Percentiles rank a stretch among this genome's conserved stretches.
Evolutionary conservation across 2,329 filamentous ascomycete genomes (phyloP).

Genomic region (Paraconiothyrium brasiliense): DNA sequence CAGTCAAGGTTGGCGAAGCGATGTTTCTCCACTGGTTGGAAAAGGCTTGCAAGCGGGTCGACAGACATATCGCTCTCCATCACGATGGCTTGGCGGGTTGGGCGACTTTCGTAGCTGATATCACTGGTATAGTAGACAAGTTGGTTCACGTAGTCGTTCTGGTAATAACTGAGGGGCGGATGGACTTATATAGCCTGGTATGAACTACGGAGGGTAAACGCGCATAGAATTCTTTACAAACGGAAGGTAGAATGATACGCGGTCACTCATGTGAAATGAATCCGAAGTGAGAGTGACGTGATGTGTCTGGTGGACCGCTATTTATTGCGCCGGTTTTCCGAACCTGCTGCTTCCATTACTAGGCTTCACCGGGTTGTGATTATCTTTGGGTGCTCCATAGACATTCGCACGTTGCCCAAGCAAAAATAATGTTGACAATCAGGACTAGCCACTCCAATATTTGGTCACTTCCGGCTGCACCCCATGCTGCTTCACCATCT

Average conservation of each 20-base stretch:
- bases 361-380: neutral
- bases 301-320: neutral
- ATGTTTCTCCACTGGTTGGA: neutral
- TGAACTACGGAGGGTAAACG: neutral
- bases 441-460: neutral
- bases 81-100: neutral
- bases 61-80: neutral
- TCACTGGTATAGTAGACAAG: neutral
- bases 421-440: neutral
- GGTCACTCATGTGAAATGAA: neutral
- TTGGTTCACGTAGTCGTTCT: neutral
- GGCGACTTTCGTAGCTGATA: neutral
- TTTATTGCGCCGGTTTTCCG: neutral
- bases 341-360: neutral
- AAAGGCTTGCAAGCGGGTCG: constrained; percentile 1
- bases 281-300: neutral
- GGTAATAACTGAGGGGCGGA: neutral
- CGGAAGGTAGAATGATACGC: neutral
- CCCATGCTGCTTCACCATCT: neutral
- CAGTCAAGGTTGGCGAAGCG: neutral
- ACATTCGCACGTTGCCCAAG: neutral
- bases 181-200: neutral
- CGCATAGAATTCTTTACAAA: neutral
- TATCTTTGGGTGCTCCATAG: neutral
- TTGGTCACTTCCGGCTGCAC: neutral